Evolutionary conservation across 768 basidiomycete species (phyloP), one percentile per base, ranked within the genome.

Genomic region (Mycena filopes): DNA sequence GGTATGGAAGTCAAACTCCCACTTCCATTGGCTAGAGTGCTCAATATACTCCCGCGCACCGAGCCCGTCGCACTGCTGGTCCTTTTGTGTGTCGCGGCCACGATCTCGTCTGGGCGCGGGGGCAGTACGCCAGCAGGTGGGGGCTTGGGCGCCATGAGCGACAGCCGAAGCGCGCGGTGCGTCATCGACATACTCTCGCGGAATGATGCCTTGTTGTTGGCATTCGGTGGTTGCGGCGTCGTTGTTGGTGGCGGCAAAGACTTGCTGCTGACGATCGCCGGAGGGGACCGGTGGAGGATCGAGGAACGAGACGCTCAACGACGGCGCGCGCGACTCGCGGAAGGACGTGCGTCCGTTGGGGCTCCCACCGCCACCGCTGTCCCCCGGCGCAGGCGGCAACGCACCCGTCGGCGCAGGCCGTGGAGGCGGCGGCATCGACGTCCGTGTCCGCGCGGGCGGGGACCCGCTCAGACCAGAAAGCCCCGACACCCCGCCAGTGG

Each of bases 331-430:
- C 49, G 57, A 55, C 20, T 56, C 61, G 49, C 63, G 63, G 48
- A 62, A 65, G 9, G 67, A 57, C 21, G 59, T 43, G 42, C 46
- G 60, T 0, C 49, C 29, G 50, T 61, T 68, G 5, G 62, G 67
- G 41, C 61, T 63, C 29, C 49, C 55, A 5, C 55, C 41, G 7
- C 31, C 47, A 18, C 23, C 49, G 26, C 25, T 16, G 11, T 36
- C 50, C 4, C 20, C 72, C 4, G 91, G 92, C 9, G 91, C 87
- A 50, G 89, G 88, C 16, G 92, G 91, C 18, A 89, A 85, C 8
- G 91, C 89, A 51, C 84, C 83, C 28, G 84, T 89, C 0, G 93
- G 91, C 5, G 89, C 86, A 31, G 92, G 92, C 16, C 90, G 87
- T 29, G 87, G 90, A 20, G 92, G 92, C 4, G 92, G 87, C 4